Base-by-base conservation (phyloP, 371 early-diverging fungal genomes). In the Mucor ambiguus region DNA sequence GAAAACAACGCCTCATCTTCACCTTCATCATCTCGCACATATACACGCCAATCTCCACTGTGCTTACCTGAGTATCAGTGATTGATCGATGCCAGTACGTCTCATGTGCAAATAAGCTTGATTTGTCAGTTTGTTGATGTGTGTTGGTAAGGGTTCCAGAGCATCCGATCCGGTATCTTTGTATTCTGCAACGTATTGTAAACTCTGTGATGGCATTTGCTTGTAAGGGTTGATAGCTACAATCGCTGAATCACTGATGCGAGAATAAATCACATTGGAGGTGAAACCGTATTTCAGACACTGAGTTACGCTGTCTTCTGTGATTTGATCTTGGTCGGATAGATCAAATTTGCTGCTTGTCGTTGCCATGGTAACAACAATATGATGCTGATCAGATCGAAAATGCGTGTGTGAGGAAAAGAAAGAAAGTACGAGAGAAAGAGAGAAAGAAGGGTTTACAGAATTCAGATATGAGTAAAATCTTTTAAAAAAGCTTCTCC, bases 51-150 rank as follows among this genome's bases (percentile, higher is more conserved):
- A 48, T 10, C 10, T 67, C 61, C 77, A 75, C 77, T 37, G 22
- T 68, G 89, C 89, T 64, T 85, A 87, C 90, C 81, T 83, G 59
- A 86, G 77, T 58, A 92, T 90, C 84, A 86, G 93, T 73, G 83
- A 90, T 68, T 86, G 95, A 82, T 85, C 96, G 79, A 85, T 91
- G 58, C 85, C 94, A 77, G 92, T 92, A 77, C 86, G 88, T 77
- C 90, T 91, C 95, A 84, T 94, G 85, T 84, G 94, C 69, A 87
- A 74, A 69, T 92, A 92, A 5, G 91, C 88, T 59, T 85, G 83
- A 32, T 86, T 88, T 30, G 85, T 90, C 52, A 93, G 73, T 66
- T 93, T 89, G 76, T 90, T 97, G 11, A 95, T 87, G 76, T 98
- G 99, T 4, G 98, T 94, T 6, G 87, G 78, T 61, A 89, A 72